Percentiles rank a stretch among this genome's conserved stretches.
Evolutionary conservation across 1,284 basidiomycete species (phyloP).

Genomic region (Coriolopsis trogii): DNA sequence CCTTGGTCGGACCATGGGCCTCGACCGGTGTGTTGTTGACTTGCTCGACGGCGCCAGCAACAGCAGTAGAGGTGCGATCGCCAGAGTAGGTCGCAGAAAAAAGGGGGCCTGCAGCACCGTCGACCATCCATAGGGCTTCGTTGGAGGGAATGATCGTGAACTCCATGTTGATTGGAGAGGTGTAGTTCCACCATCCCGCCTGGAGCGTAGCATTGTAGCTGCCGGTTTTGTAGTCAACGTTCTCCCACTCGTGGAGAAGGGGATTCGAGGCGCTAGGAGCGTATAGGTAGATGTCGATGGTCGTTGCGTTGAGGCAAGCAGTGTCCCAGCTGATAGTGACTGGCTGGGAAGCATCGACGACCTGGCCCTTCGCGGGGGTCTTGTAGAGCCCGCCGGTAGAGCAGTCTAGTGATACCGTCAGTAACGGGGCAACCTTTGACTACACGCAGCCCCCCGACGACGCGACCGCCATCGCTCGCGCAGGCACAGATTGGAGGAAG

Average conservation of each 20-base stretch:
- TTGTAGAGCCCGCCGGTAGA: slow-evolving; percentile 67
- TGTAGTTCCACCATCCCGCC: slow-evolving; percentile 81
- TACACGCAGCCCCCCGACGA: neutral
- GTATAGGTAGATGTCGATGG: slow-evolving; percentile 78
- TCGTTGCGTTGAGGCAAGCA: slow-evolving; percentile 49
- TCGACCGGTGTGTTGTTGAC: slow-evolving; percentile 39
- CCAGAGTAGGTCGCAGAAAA: slow-evolving; percentile 67
- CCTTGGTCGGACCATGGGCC: slow-evolving; percentile 51
- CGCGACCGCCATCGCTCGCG: neutral
- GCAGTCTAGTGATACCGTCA: slow-evolving; percentile 43
- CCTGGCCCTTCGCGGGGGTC: slow-evolving; percentile 55
- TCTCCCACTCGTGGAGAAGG: slow-evolving; percentile 66
- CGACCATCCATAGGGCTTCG: slow-evolving; percentile 55
- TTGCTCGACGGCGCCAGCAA: slow-evolving; percentile 26
- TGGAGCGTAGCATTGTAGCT: slow-evolving; percentile 56
- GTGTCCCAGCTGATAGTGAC: slow-evolving; percentile 78
- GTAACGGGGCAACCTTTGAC: neutral
- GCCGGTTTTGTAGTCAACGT: slow-evolving; percentile 59
- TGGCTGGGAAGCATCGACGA: slow-evolving; percentile 54
- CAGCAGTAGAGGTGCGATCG: slow-evolving; percentile 35
- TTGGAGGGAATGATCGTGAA: slow-evolving; percentile 66
- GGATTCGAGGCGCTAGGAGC: slow-evolving; percentile 49
- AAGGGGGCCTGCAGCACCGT: slow-evolving; percentile 69
- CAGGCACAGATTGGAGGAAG: no score
- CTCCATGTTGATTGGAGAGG: slow-evolving; percentile 58